Percentiles rank a stretch among this genome's conserved stretches.
Conservation (phyloP, 192 early-diverging fungal genomes). For the Phlyctochytrium arcticum region DNA sequence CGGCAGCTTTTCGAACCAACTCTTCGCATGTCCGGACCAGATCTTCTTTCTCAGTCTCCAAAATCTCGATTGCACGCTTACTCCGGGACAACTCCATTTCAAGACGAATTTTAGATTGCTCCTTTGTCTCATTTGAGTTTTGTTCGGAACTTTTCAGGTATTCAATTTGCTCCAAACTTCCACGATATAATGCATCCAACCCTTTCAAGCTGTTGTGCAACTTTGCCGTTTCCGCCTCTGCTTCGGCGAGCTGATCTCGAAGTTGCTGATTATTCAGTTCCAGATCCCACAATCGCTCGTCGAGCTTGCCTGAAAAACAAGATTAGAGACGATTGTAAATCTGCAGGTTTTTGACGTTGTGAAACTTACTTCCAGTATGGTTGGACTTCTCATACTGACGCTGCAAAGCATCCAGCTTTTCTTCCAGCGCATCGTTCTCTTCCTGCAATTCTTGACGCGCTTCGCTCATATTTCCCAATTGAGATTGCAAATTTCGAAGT, state of each 20-base stretch:
- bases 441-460: constrained; percentile 19
- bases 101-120: neutral
- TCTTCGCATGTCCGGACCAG: constrained; percentile 17
- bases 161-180: constrained; percentile 21
- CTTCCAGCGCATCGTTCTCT: constrained; percentile 16
- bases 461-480: constrained; percentile 15
- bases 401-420: constrained; percentile 9
- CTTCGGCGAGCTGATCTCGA: constrained; percentile 8
- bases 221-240: constrained; percentile 19
- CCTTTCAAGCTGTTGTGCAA: constrained; percentile 1
- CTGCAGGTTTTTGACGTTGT: neutral
- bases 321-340: neutral
- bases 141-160: constrained; percentile 2
- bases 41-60: constrained; percentile 26
- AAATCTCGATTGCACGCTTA: constrained; percentile 11
- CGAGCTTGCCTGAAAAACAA: constrained; percentile 23
- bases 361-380: constrained; percentile 6
- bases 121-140: neutral
- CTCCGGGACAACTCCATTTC: constrained; percentile 22
- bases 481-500: constrained; percentile 19
- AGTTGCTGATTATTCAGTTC: constrained; percentile 31
- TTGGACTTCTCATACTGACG: constrained; percentile 20
- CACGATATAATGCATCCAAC: constrained; percentile 13
- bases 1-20: neutral
- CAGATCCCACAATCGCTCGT: constrained; percentile 37